Conservation (phyloP, 768 basidiomycete species). For the Pulveroboletus sp. region DNA sequence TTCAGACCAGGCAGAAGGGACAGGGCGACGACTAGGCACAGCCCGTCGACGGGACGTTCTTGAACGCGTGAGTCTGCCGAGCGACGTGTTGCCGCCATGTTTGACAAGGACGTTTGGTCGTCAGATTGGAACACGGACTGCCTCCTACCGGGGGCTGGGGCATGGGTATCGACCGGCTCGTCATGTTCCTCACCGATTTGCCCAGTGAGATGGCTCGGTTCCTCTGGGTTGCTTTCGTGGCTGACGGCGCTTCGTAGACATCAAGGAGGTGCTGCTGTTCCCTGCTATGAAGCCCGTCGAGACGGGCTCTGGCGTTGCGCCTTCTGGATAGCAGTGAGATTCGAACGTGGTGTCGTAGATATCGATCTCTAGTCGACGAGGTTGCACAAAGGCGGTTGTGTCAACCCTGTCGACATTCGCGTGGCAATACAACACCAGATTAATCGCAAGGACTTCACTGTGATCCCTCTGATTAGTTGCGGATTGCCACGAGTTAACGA, state of each 20-base stretch:
- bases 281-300: slow-evolving; percentile 97
- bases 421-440: no score
- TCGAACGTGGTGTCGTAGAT: no score
- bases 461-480: no score
- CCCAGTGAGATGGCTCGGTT: slow-evolving; percentile 52
- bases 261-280: slow-evolving; percentile 96
- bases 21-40: slow-evolving; percentile 98
- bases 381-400: no score
- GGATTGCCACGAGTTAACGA: no score
- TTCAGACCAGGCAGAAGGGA: slow-evolving; percentile 88
- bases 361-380: no score
- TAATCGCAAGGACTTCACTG: no score
- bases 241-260: slow-evolving; percentile 48
- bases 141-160: slow-evolving; percentile 99
- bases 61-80: slow-evolving; percentile 77
- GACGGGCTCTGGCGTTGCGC: slow-evolving; percentile 35
- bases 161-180: slow-evolving; percentile 89
- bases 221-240: no score
- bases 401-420: no score
- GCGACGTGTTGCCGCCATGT: no score
- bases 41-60: slow-evolving; percentile 92
- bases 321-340: slow-evolving; percentile 21
- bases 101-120: no score
- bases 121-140: slow-evolving; percentile 92
- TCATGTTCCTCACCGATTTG: slow-evolving; percentile 99